phyloP scores from a whole-genome alignment of 176 grass and related monocot species.

The Poa annua region DNA sequence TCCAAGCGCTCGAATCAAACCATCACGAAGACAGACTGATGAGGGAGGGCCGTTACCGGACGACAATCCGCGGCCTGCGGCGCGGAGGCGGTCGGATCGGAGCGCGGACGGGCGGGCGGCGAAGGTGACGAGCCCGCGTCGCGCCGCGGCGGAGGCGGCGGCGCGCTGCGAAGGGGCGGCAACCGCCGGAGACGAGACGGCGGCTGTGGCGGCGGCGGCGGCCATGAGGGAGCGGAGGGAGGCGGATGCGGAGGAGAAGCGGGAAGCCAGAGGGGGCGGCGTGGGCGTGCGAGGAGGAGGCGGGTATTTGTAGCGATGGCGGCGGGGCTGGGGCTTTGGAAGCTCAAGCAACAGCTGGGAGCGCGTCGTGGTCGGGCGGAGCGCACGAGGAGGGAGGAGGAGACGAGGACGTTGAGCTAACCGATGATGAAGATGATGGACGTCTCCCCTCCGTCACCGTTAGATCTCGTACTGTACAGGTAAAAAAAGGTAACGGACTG shows the following conservation, averaged over 20 bases:
- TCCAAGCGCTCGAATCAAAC: neutral
- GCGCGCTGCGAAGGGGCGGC: neutral
- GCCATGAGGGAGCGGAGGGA: constrained; percentile 49
- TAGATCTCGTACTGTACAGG: no score
- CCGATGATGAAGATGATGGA: constrained; percentile 3
- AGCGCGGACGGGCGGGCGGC: constrained; percentile 13
- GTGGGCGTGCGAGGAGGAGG: constrained; percentile 16
- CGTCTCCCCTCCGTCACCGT: constrained; percentile 3
- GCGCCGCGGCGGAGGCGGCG: neutral
- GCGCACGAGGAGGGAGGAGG: constrained; percentile 29
- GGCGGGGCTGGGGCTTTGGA: constrained; percentile 27
- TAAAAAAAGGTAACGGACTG: neutral
- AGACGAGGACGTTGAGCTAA: constrained; percentile 1
- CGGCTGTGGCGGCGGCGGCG: constrained; percentile 7
- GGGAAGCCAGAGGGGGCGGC: constrained; percentile 52
- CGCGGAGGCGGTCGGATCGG: constrained; percentile 18
- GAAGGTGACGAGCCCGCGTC: constrained; percentile 45
- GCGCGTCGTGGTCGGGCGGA: constrained; percentile 47
- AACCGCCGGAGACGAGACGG: constrained; percentile 38
- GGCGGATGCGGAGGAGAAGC: constrained; percentile 21
- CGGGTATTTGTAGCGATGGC: constrained; percentile 38
- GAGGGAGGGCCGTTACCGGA: constrained; percentile 28
- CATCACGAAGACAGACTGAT: neutral
- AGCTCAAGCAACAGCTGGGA: neutral
- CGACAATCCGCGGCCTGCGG: constrained; percentile 1